Evolutionary conservation across 345 rosid species (phyloP), one percentile per base, ranked within the genome.

Genomic region (Salix dunnii): DNA sequence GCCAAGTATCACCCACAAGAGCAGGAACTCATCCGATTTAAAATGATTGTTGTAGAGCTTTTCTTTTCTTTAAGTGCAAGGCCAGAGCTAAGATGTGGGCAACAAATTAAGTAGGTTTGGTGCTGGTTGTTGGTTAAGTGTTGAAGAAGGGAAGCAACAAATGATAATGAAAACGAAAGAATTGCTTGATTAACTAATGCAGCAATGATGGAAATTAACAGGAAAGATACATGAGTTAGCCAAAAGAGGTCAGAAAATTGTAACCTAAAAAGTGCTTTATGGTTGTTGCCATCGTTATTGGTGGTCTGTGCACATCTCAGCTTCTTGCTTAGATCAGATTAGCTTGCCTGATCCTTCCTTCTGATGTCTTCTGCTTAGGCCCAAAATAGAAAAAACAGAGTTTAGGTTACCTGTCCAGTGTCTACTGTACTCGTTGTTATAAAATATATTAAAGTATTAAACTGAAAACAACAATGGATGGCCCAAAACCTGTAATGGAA

Each of bases 31-130:
- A 82, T 77, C 73, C 62, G 77, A 71, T 42, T 33, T 63, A 75
- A 81, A 80, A 87, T 84, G 81, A 86, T 86, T 80, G 83, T 61
- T 31, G 18, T 18, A 23, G 18, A 18, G 38, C 18, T 74, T 82
- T 80, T 49, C 72, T 68, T 87, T 84, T 76, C 89, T 87, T 87
- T 18, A 75, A 83, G 86, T 77, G 76, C 83, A 87, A 87, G 86
- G 84, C 74, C 83, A 80, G 51, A 48, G 75, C 78, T 60, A 61
- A 75, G 74, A 79, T 43, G 76, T 30, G 62, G 77, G 73, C 13
- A 53, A 68, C 62, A 72, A 65, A 70, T 14, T 35, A 48, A 63
- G 80, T 84, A 33, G 84, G 88, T 81, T 81, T 79, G 88, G 87
- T 85, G 86, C 49, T 70, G 77, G 74, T 77, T n/a, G 88, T 76